phyloP scores from a whole-genome alignment of 2,329 filamentous ascomycete species.

The Beauveria asiatica region DNA sequence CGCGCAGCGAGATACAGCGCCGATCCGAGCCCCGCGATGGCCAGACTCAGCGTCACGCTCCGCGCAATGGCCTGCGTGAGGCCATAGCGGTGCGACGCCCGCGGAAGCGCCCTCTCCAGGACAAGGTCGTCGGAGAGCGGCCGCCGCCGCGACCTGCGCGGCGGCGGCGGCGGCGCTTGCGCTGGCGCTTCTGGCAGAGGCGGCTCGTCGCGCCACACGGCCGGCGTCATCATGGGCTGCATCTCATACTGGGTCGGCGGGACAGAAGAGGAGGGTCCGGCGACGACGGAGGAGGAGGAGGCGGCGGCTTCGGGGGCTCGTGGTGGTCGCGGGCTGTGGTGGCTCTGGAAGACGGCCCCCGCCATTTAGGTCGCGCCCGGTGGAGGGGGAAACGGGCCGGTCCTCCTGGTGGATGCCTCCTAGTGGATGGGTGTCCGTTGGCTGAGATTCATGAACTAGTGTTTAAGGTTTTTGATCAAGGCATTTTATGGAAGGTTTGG shows the following conservation, averaged over 20 bases:
- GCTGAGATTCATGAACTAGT: no score
- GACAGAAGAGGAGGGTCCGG: neutral
- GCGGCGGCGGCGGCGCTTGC: neutral
- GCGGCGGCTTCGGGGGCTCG: neutral
- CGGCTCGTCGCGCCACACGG: neutral
- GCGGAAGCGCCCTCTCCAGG: slow-evolving; percentile 4
- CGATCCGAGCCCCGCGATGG: neutral
- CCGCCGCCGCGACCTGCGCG: neutral
- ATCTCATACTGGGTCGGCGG: neutral
- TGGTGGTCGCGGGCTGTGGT: neutral
- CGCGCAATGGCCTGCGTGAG: slow-evolving; percentile 6
- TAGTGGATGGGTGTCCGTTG: no score
- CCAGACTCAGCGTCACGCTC: slow-evolving; percentile 1
- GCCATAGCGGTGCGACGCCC: neutral
- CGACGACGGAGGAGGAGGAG: neutral
- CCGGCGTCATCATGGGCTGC: slow-evolving; percentile 2
- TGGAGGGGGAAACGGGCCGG: no score
- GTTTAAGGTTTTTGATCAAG: no score
- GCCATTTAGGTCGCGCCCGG: neutral
- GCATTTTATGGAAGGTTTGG: no score
- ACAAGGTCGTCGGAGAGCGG: neutral
- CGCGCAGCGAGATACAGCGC: neutral
- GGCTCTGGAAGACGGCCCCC: slow-evolving; percentile 3
- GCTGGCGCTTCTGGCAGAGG: neutral
- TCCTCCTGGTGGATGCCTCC: no score